Evolutionary conservation across 331 rosid species (phyloP), one percentile per base, ranked within the genome.

Genomic region (Malus hybrid): DNA sequence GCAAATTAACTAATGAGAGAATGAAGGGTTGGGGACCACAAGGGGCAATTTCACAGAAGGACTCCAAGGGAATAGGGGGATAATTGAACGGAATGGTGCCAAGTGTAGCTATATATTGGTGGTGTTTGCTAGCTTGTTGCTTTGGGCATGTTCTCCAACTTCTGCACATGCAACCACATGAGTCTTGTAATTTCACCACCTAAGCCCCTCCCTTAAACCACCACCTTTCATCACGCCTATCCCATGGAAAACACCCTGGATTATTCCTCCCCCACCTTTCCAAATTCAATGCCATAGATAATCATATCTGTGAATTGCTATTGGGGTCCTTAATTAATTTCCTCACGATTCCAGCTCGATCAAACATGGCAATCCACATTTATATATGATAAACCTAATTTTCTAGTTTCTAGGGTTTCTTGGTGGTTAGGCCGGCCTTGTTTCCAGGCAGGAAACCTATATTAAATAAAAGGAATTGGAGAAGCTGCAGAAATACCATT

Each of bases 131-230:
- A 50, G 86, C 68, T 71, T 76, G 86, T 79, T 71, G 86, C 89
- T 87, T 88, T 84, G 88, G 66, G 86, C 97, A 90, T 94, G 95
- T 92, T 89, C 95, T 87, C 86, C 89, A 86, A 78, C 85, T 74
- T 84, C 76, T 61, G 90, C 91, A 89, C 96, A 92, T 91, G 97
- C 85, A 75, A 73, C 88, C 96, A 92, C 97, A 90, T 91, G 97
- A 87, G 84, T 86, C 83, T 87, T 85, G 84, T 50, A 5, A 50
- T 50, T 71, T 82, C 82, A 76, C 70, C 78, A 68, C 77, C 85
- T 63, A 66, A 70, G 42, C 50, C 77, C 84, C 73, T 80, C 68
- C 50, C 34, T 20, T 4, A 58, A 72, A 79, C 88, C 78, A 84
- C 88, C 81, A 86, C 91, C 89, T 82, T 86, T 80, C 92, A 86